phyloP scores from a whole-genome alignment of 2,329 filamentous ascomycete species.

The Passalora sequoiae region DNA sequence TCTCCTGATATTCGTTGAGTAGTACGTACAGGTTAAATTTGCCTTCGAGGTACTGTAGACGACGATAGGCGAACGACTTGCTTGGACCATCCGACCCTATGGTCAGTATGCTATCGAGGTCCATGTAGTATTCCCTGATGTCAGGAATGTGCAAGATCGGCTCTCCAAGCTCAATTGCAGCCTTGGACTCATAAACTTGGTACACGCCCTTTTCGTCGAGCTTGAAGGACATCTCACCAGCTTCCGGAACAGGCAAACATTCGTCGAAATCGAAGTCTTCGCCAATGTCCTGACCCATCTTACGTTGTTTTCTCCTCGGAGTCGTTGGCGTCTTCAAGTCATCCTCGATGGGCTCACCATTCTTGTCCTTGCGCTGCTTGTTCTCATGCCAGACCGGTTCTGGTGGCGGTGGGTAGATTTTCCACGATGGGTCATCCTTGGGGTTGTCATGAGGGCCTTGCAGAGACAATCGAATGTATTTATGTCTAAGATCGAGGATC shows the following conservation, averaged over 20 bases:
- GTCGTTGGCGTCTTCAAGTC: conserved; percentile 16
- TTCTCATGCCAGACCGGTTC: conserved; percentile 74
- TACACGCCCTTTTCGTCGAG: conserved; percentile 83
- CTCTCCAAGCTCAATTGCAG: conserved; percentile 56
- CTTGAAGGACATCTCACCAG: conserved; percentile 67
- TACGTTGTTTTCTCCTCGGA: conserved; percentile 54
- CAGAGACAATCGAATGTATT: conserved; percentile 79
- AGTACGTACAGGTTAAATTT: conserved; percentile 94
- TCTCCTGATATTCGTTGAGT: conserved; percentile 95
- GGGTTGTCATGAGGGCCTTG: conserved; percentile 82
- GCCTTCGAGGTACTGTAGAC: conserved; percentile 90
- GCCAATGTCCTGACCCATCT: conserved; percentile 84
- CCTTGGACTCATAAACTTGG: conserved; percentile 75
- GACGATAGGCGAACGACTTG: conserved; percentile 94
- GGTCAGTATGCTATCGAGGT: conserved; percentile 77
- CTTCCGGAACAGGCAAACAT: conserved; percentile 64
- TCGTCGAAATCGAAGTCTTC: conserved; percentile 86
- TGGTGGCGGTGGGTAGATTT: conserved; percentile 84
- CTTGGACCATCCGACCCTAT: conserved; percentile 93
- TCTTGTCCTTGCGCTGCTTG: conserved; percentile 24
- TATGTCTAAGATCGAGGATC: conserved; percentile 79
- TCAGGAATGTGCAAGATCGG: conserved; percentile 83
- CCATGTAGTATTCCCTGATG: conserved; percentile 91
- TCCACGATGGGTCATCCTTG: conserved; percentile 75
- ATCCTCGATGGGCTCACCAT: conserved; percentile 9